A percentile compares a stretch with the other conserved stretches of the same genome.
Conservation (phyloP, 169 alveolate species). For the Plasmodium gonderi region DNA sequence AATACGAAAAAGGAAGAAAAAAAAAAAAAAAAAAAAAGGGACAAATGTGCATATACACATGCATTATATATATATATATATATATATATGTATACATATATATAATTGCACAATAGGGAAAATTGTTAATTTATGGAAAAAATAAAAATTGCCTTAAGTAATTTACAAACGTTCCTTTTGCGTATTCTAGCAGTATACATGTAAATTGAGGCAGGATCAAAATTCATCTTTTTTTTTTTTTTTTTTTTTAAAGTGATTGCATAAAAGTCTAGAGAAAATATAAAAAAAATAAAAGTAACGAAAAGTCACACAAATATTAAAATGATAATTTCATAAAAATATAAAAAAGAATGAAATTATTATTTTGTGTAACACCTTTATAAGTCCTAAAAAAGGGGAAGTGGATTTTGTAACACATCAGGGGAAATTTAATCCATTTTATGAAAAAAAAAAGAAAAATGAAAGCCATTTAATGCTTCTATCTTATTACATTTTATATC, state of each 20-base stretch:
- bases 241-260: neutral
- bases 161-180: neutral
- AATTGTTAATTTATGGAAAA: neutral
- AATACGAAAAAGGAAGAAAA: neutral
- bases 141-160: neutral
- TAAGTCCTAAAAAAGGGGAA: neutral
- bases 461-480: neutral
- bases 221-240: neutral
- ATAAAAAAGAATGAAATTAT: neutral
- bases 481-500: neutral
- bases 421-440: neutral
- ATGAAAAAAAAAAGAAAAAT: neutral
- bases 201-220: neutral
- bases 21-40: slow-evolving; percentile 9
- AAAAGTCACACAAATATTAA: neutral
- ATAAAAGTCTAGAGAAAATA: slow-evolving; percentile 1
- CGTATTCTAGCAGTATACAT: neutral
- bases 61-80: neutral
- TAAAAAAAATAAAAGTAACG: neutral
- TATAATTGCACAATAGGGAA: neutral
- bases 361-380: neutral
- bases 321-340: neutral
- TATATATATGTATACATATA: neutral
- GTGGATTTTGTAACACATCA: neutral
- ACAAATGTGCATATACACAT: neutral